These are phyloP conservation scores for Hortiboletus rubellus DNA, from an alignment of 1,284 basidiomycete species.

Conservation along the genomic window DNA sequence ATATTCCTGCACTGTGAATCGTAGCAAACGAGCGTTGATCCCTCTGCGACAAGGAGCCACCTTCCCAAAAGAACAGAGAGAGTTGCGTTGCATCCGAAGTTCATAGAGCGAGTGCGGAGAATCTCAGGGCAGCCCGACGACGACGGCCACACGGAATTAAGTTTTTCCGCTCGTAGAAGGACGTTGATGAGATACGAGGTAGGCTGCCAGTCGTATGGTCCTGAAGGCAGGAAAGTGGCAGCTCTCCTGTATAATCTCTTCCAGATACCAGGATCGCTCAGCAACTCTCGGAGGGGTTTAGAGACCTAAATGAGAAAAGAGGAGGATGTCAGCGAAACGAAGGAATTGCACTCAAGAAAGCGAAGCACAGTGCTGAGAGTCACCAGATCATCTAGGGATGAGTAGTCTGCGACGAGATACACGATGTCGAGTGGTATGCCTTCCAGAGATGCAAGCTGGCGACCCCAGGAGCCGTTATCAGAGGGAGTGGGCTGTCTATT, in stretches of 20 bases:
- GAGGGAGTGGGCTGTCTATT: not conserved
- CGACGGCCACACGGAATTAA: slow-evolving; percentile 8
- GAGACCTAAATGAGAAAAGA: slow-evolving; percentile 3
- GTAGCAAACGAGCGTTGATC: slow-evolving; percentile 7
- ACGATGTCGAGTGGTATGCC: slow-evolving; percentile 6
- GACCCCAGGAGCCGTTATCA: not conserved
- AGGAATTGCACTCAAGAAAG: not conserved
- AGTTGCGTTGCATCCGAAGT: not conserved
- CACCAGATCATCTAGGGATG: not conserved
- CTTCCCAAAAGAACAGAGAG: slow-evolving; percentile 5
- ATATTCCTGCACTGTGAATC: not conserved
- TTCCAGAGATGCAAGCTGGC: slow-evolving; percentile 1
- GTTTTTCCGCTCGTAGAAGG: slow-evolving; percentile 6
- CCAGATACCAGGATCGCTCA: slow-evolving; percentile 11
- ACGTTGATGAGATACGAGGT: not conserved
- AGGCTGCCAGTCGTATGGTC: slow-evolving; percentile 15
- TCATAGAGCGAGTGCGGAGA: not conserved
- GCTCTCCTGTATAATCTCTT: not conserved
- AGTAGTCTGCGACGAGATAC: slow-evolving; percentile 1
- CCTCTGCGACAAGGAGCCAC: slow-evolving; percentile 8
- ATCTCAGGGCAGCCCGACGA: not conserved
- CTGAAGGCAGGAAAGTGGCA: slow-evolving; percentile 1
- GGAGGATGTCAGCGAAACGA: not conserved
- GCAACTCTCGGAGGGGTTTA: not conserved
- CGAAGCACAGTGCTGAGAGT: not conserved